Base-by-base conservation (phyloP, 805 yeast species). In the Myxozyma udenii region DNA sequence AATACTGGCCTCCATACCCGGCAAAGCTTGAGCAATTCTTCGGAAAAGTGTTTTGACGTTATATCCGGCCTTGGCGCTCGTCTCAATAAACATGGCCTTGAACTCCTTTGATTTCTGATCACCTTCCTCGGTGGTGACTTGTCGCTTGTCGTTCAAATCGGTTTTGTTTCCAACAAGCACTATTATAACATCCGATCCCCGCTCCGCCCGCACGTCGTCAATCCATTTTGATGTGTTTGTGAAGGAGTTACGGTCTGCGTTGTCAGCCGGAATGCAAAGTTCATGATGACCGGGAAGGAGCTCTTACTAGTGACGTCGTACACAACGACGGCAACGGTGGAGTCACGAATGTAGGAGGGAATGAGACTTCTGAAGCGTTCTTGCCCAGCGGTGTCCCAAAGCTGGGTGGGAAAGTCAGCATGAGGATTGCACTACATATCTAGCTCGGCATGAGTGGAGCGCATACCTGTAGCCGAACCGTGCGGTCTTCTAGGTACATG, bases 301-400 rank as follows among this genome's bases (percentile, higher is more conserved):
- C n/a, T n/a, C 66, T 79, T 84, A 65, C 82, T 85, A 5, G 97
- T 88, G 53, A 91, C 85, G 67, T 93, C 98, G 71, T 91, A 91
- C 21, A 95, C 96, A 24, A 93, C 84, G 42, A 93, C 95, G 0
- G 98, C 98, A n/a, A 93, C 98, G 63, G 90, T 89, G 14, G 95
- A 85, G 69, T 93, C 98, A 62, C 98, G 78, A 54, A 93, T 93
- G 66, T 93, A 93, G 9, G 95, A 85, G 2, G 98, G 98, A 51
- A 93, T 91, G 67, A 93, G 78, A 16, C 95, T 85, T 65, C 98
- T 77, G 74, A 93, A 93, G 62, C 98, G 74, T 69, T 93, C 98
- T 71, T 90, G 98, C 14, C 98, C 65, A 4, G 65, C 65, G 3
- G 98, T 90, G 68, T 90, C 98, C 98, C 98, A 93, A 52, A 93